Evolutionary conservation across 257 asterid genomes (phyloP), one percentile per base, ranked within the genome.

Genomic region (Mitragyna speciosa): DNA sequence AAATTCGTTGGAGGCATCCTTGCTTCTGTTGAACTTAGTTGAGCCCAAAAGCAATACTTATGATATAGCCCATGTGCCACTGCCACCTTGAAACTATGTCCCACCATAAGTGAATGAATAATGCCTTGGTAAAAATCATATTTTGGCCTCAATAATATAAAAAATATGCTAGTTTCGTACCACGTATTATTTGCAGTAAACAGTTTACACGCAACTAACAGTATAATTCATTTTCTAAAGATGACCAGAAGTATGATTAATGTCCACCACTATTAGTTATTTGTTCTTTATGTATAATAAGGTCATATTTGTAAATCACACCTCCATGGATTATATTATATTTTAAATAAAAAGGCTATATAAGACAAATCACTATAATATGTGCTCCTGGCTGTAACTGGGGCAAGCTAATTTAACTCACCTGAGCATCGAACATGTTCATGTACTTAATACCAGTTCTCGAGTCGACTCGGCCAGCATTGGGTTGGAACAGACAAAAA

Each of bases 371-470:
- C 17, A 65, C 49, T 24, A 59, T 30, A 26, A 26, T 28, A 3
- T 43, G 30, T 8, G 16, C 10, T 15, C 33, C 54, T 10, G 15
- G 81, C 67, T 67, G 81, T 65, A 12, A 14, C 22, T 51, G 81
- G 68, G 80, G 39, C 66, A 52, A 49, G 41, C n/a, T 36, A 51
- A 39, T 41, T 14, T 17, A 61, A 61, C 84, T 82, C 59, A 95
- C 99, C 98, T 95, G 99, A 17, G 99, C 98, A 83, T 95, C 99
- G 79, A 94, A 95, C 99, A 95, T 95, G 96, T 95, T 95, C 98
- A 90, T 91, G 87, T 95, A 95, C 84, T 91, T 93, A 75, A 91
- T 93, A 77, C 97, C 93, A 10, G 83, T 83, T 67, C 89, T 87
- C 1, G 97, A 58, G 84, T 95, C 99, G 2, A 82, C 85, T 51